Conservation (phyloP, 2,329 filamentous ascomycete genomes). For the Phyllosticta citribraziliensis region DNA sequence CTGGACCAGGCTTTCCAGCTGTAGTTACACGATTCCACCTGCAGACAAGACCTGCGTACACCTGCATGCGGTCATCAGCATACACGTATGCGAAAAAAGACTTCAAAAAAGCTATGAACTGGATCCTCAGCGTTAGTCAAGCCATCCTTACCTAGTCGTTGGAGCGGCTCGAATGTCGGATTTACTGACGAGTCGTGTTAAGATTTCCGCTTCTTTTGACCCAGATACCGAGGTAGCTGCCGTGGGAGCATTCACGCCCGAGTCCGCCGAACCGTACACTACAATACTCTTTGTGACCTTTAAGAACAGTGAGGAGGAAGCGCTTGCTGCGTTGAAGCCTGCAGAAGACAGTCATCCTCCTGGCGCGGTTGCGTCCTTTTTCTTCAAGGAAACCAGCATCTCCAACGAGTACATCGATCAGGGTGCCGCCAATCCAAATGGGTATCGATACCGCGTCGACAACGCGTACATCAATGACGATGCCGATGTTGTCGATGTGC, state of each 20-base stretch:
- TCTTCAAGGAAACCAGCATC: conserved; percentile 34
- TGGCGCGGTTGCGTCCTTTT: conserved; percentile 28
- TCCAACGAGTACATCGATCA: conserved; percentile 35
- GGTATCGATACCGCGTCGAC: conserved; percentile 41
- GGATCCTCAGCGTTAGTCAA: conserved; percentile 34
- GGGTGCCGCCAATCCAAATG: conserved; percentile 37
- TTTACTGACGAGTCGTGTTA: not conserved
- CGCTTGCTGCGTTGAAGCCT: conserved; percentile 26
- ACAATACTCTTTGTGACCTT: conserved; percentile 35
- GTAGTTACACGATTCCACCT: conserved; percentile 45
- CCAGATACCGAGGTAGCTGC: conserved; percentile 35
- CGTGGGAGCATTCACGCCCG: conserved; percentile 24
- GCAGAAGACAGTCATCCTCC: conserved; percentile 31
- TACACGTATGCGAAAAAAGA: conserved; percentile 40
- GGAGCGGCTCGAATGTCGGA: not conserved
- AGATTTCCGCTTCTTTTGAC: conserved; percentile 25
- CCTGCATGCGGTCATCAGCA: conserved; percentile 23
- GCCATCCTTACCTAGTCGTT: not conserved
- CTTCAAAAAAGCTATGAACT: conserved; percentile 38
- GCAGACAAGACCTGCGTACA: conserved; percentile 21
- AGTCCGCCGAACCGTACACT: conserved; percentile 20
- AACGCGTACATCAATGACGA: conserved; percentile 43
- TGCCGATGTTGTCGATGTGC: conserved; percentile 34
- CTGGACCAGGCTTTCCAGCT: conserved; percentile 43
- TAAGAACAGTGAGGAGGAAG: conserved; percentile 27